phyloP scores from a whole-genome alignment of 768 basidiomycete species.

The Xerocomellus intermedius region DNA sequence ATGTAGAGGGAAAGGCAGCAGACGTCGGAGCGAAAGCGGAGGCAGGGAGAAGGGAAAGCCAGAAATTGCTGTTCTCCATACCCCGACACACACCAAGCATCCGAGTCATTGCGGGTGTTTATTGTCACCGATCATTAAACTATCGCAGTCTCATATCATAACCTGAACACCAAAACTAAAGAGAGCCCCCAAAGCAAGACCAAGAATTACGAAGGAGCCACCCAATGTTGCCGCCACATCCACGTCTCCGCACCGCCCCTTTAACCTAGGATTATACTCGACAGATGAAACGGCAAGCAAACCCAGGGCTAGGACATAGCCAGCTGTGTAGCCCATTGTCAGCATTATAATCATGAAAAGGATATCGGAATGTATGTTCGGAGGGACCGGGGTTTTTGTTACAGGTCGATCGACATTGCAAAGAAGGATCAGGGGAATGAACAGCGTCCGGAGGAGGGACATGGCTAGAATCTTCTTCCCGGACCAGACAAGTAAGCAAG shows the following conservation, averaged over 20 bases:
- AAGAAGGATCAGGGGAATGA: no score
- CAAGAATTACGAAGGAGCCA: constrained; percentile 75
- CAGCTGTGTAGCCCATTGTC: constrained; percentile 70
- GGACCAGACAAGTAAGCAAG: no score
- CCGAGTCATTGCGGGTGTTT: no score
- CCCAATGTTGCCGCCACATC: constrained; percentile 81
- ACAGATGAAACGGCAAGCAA: constrained; percentile 79
- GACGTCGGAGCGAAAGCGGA: no score
- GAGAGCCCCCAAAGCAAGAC: constrained; percentile 71
- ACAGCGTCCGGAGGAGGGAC: no score
- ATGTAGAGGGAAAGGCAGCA: no score
- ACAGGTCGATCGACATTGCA: constrained; percentile 62
- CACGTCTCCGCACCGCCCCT: constrained; percentile 77
- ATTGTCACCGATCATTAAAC: not conserved
- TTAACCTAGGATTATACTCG: constrained; percentile 35
- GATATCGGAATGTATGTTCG: constrained; percentile 70
- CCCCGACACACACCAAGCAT: no score
- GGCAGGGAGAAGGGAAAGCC: no score
- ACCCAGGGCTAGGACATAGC: constrained; percentile 71
- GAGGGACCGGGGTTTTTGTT: constrained; percentile 21
- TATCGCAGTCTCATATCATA: constrained; percentile 13
- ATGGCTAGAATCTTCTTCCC: constrained; percentile 1
- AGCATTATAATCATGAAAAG: constrained; percentile 72
- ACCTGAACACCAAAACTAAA: constrained; percentile 76
- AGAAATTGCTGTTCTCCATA: no score